Evolutionary conservation across 495 filamentous ascomycete genomes (phyloP).

Genomic region (Neurospora intermedia): DNA sequence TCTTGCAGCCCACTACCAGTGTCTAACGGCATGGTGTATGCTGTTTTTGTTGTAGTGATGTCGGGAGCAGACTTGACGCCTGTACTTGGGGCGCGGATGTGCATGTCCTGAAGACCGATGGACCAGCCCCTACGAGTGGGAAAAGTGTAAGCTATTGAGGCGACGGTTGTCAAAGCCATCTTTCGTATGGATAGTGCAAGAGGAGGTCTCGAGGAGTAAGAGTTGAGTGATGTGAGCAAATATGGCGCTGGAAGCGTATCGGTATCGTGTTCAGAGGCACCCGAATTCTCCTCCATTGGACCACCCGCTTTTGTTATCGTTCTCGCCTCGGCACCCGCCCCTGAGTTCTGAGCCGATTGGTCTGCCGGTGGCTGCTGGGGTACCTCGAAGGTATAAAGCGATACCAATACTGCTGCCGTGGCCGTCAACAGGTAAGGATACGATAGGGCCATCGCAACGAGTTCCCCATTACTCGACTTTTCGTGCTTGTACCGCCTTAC

Average conservation of each 20-base stretch:
- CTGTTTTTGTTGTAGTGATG: conserved; percentile 34
- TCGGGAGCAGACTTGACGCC: conserved; percentile 25
- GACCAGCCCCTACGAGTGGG: conserved; percentile 68
- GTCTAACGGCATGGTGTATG: conserved; percentile 29
- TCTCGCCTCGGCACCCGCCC: not conserved
- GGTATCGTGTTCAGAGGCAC: not conserved
- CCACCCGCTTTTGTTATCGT: not conserved
- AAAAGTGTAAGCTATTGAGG: conserved; percentile 77
- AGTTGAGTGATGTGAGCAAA: conserved; percentile 70
- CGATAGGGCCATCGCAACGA: conserved; percentile 66
- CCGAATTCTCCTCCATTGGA: not conserved
- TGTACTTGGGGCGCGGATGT: conserved; percentile 33
- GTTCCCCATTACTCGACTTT: conserved; percentile 46
- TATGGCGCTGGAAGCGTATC: conserved; percentile 27
- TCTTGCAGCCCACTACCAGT: conserved; percentile 3
- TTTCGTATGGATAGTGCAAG: conserved; percentile 66
- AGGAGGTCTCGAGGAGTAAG: conserved; percentile 69
- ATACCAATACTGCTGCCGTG: conserved; percentile 58
- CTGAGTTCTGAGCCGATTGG: not conserved
- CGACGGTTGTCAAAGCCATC: conserved; percentile 48
- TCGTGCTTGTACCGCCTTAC: conserved; percentile 41
- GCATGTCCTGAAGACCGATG: conserved; percentile 80
- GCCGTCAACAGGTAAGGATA: conserved; percentile 72
- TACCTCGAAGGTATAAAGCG: conserved; percentile 55
- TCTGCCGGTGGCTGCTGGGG: conserved; percentile 14